Evolutionary conservation across 2,329 filamentous ascomycete species (phyloP).

Genomic region (Triangularia setosa): DNA sequence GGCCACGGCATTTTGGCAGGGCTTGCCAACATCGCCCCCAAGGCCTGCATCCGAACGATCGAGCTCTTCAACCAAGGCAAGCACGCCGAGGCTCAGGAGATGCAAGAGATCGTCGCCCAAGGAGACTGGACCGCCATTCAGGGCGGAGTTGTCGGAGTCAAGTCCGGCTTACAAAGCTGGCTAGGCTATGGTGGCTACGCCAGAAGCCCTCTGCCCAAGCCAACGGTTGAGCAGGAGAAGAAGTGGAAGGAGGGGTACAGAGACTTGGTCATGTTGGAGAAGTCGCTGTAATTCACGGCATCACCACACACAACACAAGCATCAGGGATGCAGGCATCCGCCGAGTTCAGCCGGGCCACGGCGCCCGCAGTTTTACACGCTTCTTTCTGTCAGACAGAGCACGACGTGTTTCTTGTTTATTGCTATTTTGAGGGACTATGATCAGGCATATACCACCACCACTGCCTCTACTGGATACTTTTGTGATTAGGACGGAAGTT

Average conservation of each 20-base stretch:
- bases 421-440: neutral
- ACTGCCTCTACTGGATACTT: neutral
- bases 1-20: constrained; percentile 70
- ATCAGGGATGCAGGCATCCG: neutral
- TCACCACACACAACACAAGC: neutral
- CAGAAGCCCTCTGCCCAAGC: constrained; percentile 48
- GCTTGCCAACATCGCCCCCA: constrained; percentile 67
- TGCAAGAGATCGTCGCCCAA: constrained; percentile 62
- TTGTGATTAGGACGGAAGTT: neutral
- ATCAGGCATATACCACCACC: neutral
- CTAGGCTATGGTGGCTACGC: constrained; percentile 60
- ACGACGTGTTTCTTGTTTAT: neutral
- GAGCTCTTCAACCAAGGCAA: constrained; percentile 57
- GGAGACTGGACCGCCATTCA: constrained; percentile 72
- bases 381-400: constrained; percentile 4
- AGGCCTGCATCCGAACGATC: constrained; percentile 58
- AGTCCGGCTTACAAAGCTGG: constrained; percentile 62
- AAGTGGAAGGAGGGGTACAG: constrained; percentile 55
- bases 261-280: constrained; percentile 50
- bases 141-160: constrained; percentile 68
- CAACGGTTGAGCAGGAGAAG: constrained; percentile 44
- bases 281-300: constrained; percentile 37
- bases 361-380: neutral
- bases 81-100: constrained; percentile 54
- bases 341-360: neutral